Evolutionary conservation across 2,329 filamentous ascomycete species (phyloP).

Genomic region (Chrysoporthe cubensis): DNA sequence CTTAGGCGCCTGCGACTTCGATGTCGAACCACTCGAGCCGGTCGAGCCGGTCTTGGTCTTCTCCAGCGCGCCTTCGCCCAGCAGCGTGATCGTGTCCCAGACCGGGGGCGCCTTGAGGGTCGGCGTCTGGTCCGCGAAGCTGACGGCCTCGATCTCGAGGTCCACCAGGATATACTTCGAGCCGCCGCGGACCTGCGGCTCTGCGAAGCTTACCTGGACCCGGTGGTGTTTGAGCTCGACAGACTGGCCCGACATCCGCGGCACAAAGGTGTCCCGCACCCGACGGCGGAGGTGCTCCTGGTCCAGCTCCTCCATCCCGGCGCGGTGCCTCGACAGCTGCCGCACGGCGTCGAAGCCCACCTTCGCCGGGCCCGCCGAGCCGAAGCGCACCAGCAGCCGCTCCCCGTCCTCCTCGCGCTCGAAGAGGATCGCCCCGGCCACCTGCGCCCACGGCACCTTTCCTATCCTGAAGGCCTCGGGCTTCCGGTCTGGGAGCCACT

Average conservation of each 20-base stretch:
- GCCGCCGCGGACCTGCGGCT: conserved; percentile 6
- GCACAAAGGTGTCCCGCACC: conserved; percentile 1
- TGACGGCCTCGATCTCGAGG: conserved; percentile 10
- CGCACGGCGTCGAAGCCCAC: conserved; percentile 14
- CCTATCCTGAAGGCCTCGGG: conserved; percentile 10
- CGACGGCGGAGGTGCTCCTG: neutral
- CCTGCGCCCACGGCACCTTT: conserved; percentile 10
- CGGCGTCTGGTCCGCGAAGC: neutral
- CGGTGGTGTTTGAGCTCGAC: neutral
- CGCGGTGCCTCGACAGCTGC: neutral
- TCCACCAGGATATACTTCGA: conserved; percentile 13
- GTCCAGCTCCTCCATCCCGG: neutral
- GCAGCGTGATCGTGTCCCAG: conserved; percentile 5
- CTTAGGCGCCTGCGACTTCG: conserved; percentile 8
- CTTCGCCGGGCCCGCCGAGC: conserved; percentile 8
- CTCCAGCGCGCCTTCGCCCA: neutral
- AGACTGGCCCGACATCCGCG: conserved; percentile 5
- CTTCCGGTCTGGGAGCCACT: conserved; percentile 2
- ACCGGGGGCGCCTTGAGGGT: neutral
- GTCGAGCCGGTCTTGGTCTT: neutral
- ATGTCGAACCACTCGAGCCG: neutral
- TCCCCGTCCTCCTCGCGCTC: conserved; percentile 9
- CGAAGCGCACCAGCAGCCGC: conserved; percentile 8
- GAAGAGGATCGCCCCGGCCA: conserved; percentile 13
- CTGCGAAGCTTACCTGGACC: conserved; percentile 5